Conservation (phyloP, 2,329 filamentous ascomycete species). For the Alternaria sp. region DNA sequence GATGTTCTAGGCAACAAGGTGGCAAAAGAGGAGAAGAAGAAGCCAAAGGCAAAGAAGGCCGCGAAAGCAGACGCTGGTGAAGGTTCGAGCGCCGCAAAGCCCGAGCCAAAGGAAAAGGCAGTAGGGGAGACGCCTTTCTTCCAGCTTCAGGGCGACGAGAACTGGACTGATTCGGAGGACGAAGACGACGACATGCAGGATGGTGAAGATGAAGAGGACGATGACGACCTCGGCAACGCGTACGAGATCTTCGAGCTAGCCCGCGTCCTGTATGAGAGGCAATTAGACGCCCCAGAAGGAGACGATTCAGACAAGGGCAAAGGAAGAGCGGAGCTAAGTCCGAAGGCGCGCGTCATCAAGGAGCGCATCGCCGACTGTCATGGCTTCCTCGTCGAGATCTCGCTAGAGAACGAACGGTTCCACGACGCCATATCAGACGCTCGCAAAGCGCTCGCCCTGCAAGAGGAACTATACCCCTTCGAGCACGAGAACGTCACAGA, state of each 20-base stretch:
- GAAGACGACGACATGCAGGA: conserved; percentile 67
- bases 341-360: conserved; percentile 56
- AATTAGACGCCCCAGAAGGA: conserved; percentile 55
- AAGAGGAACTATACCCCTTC: conserved; percentile 76
- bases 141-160: conserved; percentile 92
- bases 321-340: conserved; percentile 53
- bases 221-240: conserved; percentile 68
- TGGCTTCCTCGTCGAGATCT: conserved; percentile 93
- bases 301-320: conserved; percentile 51
- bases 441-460: conserved; percentile 76
- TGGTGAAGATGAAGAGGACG: conserved; percentile 57
- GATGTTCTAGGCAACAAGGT: conserved; percentile 90
- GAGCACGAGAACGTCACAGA: conserved; percentile 89
- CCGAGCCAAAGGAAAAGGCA: conserved; percentile 53
- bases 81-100: conserved; percentile 35
- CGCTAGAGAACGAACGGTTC: conserved; percentile 95
- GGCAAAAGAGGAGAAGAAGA: conserved; percentile 63
- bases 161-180: conserved; percentile 79
- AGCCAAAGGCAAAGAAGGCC: conserved; percentile 56
- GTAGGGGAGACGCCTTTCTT: conserved; percentile 78
- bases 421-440: conserved; percentile 85
- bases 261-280: conserved; percentile 64
- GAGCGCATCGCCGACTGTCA: conserved; percentile 91
- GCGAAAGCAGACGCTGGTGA: conserved; percentile 48
- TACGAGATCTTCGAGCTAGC: conserved; percentile 70